Base-by-base conservation (phyloP, 2,329 filamentous ascomycete species). In the Teratosphaeriaceae sp. region DNA sequence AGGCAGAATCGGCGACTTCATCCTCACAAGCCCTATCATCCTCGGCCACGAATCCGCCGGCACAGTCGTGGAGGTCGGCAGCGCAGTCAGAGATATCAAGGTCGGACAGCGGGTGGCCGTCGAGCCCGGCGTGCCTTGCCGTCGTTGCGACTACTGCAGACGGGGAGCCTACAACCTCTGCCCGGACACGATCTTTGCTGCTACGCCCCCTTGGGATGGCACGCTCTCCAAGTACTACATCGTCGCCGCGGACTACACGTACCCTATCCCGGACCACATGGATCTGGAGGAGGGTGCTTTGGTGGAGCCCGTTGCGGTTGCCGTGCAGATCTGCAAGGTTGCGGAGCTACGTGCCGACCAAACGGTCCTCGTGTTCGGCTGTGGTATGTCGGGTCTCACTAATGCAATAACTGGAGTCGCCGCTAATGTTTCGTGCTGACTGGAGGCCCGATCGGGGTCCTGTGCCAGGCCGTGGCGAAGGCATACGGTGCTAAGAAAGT, bases 161-260 rank as follows among this genome's bases (percentile, higher is more conserved):
- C 88, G 84, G 16, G 89, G 89, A 43, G 82, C 86, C 55, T 96
- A 96, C 74, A 96, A 96, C 63, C 88, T 88, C 46, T 96, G 89
- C 69, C 52, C 58, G 0, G 60, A 71, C 29, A 74, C 64, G 1
- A 55, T 69, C 5, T 76, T 76, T 44, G 72, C 73, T 6, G 73
- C 72, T 0, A 71, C 67, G 0, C 73, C 73, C 0, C 73, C 73
- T 0, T 65, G 66, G 45, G 44, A 57, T 41, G 73, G 73, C 2
- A 74, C 71, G 0, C 57, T 78, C 9, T 59, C 63, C 2, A 74
- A 70, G 46, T 76, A 71, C 55, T 76, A 71, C 54, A 63, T 62
- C 26, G 64, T 67, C 0, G 64, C 70, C 0, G 62, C 64, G 0
- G 72, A 74, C 52, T 76, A 65, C 47, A 26, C 22, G 9, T 74